Evolutionary conservation across 1,284 basidiomycete genomes (phyloP).

Genomic region (Austroboletus novae-zelandiae): DNA sequence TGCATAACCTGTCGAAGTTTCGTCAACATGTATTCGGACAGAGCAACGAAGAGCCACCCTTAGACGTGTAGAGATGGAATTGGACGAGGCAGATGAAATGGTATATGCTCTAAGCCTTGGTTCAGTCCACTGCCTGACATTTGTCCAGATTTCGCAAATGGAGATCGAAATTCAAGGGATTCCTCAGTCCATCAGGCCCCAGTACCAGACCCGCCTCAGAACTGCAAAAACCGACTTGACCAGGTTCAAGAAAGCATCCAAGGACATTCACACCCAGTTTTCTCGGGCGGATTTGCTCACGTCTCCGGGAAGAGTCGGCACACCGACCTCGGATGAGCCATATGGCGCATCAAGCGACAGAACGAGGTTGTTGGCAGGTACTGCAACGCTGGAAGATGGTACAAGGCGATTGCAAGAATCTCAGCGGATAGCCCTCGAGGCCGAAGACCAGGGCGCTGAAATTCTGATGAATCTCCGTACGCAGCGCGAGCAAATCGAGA

Average conservation of each 20-base stretch:
- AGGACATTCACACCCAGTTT: constrained; percentile 57
- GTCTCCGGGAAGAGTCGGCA: constrained; percentile 41
- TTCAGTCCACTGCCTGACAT: constrained; percentile 6
- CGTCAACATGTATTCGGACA: constrained; percentile 29
- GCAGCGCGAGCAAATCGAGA: constrained; percentile 95
- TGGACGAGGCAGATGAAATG: constrained; percentile 99
- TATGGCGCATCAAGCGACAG: constrained; percentile 69
- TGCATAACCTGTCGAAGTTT: not conserved
- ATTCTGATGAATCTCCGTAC: constrained; percentile 84
- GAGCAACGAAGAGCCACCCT: constrained; percentile 85
- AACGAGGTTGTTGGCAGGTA: constrained; percentile 76
- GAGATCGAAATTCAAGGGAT: constrained; percentile 98
- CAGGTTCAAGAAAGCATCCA: constrained; percentile 76
- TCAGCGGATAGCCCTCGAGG: constrained; percentile 92
- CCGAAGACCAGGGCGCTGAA: constrained; percentile 92
- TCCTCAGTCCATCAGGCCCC: constrained; percentile 76
- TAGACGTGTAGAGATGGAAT: constrained; percentile 88
- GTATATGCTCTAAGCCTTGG: constrained; percentile 39
- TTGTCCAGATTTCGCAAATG: constrained; percentile 90
- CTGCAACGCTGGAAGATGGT: constrained; percentile 73
- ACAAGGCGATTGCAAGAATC: constrained; percentile 84
- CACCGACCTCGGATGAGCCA: constrained; percentile 74
- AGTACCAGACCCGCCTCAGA: constrained; percentile 73
- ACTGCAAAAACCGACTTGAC: constrained; percentile 71
- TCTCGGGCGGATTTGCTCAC: constrained; percentile 60